phyloP scores from a whole-genome alignment of 176 grass and related monocot genomes.

The Carex myosuroides region DNA sequence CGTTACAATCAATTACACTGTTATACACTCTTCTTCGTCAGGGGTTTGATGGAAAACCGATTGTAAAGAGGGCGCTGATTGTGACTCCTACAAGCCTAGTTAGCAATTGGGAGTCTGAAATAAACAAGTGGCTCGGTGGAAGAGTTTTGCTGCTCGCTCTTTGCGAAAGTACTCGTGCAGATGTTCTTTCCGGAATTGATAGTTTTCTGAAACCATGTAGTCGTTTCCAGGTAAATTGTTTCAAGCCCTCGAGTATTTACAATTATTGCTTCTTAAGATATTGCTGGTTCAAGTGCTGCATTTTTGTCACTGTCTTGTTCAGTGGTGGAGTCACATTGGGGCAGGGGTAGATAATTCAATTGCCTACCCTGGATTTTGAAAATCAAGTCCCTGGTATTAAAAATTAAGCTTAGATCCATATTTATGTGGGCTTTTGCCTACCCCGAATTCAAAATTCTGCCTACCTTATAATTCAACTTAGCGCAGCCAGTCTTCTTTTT shows the following conservation, averaged over 20 bases:
- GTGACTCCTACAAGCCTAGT: slow-evolving; percentile 96
- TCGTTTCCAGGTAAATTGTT: slow-evolving; percentile 52
- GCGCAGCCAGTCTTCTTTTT: no score
- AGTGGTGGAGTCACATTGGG: no score
- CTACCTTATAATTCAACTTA: no score
- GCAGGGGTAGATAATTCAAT: no score
- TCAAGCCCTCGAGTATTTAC: background rate
- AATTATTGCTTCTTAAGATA: background rate
- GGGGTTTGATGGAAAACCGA: slow-evolving; percentile 86
- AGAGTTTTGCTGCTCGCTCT: slow-evolving; percentile 72
- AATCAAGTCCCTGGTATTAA: no score
- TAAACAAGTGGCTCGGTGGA: slow-evolving; percentile 78
- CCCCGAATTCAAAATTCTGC: no score
- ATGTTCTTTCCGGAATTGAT: slow-evolving; percentile 89
- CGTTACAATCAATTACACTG: slow-evolving; percentile 88
- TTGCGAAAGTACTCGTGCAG: slow-evolving; percentile 87
- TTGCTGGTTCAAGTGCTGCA: background rate
- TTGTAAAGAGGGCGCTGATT: slow-evolving; percentile 78
- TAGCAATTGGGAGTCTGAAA: slow-evolving; percentile 96
- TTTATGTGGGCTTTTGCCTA: no score
- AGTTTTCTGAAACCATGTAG: slow-evolving; percentile 74
- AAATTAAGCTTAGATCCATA: no score
- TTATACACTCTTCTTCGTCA: slow-evolving; percentile 77
- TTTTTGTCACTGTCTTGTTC: background rate
- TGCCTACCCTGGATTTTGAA: no score